Conservation (phyloP, 441 rosid genomes). For the Flueggea neowawraea region DNA sequence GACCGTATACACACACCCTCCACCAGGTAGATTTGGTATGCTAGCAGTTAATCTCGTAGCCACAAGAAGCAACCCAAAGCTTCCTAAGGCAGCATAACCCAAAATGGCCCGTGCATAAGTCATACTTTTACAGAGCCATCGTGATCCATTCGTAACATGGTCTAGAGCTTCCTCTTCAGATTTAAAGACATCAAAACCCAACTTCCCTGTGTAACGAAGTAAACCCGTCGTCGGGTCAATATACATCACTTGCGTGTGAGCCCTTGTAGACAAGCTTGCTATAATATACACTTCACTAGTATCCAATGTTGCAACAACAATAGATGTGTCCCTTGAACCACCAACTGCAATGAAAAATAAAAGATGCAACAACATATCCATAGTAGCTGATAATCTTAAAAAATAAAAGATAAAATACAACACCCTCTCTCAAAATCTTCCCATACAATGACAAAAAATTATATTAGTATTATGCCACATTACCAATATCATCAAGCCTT, state of each 20-base stretch:
- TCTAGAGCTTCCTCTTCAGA: constrained; percentile 85
- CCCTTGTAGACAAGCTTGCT: constrained; percentile 58
- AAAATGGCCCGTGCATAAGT: constrained; percentile 67
- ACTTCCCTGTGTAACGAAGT: constrained; percentile 63
- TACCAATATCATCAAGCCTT: too few species aligned
- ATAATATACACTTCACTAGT: constrained; percentile 77
- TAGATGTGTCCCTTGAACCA: constrained; percentile 65
- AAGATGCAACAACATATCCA: not conserved
- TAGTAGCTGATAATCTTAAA: too few species aligned
- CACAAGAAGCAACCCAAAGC: constrained; percentile 77
- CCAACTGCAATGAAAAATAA: constrained; percentile 34
- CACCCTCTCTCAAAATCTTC: too few species aligned
- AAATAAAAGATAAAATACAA: too few species aligned
- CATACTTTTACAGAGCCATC: constrained; percentile 45
- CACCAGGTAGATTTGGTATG: constrained; percentile 86
- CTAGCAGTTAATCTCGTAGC: constrained; percentile 74
- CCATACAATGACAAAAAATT: too few species aligned
- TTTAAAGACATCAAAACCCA: constrained; percentile 60
- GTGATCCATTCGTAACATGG: constrained; percentile 65
- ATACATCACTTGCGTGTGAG: constrained; percentile 76
- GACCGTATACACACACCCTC: constrained; percentile 86
- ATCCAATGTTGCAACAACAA: constrained; percentile 65
- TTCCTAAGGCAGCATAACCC: constrained; percentile 87
- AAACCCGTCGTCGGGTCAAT: constrained; percentile 88
- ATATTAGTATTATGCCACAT: too few species aligned